Percentiles rank a stretch among this genome's conserved stretches.
phyloP scores from a whole-genome alignment of 306 rosid species.

The Rosa persica region DNA sequence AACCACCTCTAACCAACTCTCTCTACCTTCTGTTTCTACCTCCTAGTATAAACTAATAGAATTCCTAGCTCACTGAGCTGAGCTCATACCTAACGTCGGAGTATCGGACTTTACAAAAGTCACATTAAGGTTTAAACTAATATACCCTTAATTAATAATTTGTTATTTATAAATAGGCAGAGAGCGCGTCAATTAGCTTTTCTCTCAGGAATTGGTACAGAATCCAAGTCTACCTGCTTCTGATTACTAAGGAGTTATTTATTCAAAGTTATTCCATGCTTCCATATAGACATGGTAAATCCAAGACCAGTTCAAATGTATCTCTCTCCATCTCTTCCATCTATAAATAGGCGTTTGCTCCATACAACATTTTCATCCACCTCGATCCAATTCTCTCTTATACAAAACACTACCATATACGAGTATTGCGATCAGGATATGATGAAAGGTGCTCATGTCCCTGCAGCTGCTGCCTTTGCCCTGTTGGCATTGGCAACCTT shows the following conservation, averaged over 20 bases:
- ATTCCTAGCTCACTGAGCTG: background rate
- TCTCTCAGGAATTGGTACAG: background rate
- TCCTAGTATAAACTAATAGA: background rate
- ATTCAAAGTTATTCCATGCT: background rate
- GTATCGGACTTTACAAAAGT: background rate
- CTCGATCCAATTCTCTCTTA: background rate
- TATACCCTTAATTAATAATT: too few species aligned
- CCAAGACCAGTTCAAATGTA: background rate
- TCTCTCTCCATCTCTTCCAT: background rate
- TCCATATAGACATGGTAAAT: background rate
- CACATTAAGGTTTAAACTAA: background rate
- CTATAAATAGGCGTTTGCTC: background rate
- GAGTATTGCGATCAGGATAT: background rate
- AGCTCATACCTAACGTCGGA: background rate
- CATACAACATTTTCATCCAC: background rate
- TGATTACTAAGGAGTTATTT: background rate
- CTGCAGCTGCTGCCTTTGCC: background rate
- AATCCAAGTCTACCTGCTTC: background rate
- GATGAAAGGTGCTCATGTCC: background rate
- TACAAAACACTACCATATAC: background rate
- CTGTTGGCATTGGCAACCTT: background rate
- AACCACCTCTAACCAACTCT: background rate
- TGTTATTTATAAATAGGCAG: background rate
- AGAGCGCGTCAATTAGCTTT: background rate
- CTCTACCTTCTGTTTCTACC: too few species aligned